phyloP scores from a whole-genome alignment of 176 grass and related monocot species.

The Neostapfia colusana region DNA sequence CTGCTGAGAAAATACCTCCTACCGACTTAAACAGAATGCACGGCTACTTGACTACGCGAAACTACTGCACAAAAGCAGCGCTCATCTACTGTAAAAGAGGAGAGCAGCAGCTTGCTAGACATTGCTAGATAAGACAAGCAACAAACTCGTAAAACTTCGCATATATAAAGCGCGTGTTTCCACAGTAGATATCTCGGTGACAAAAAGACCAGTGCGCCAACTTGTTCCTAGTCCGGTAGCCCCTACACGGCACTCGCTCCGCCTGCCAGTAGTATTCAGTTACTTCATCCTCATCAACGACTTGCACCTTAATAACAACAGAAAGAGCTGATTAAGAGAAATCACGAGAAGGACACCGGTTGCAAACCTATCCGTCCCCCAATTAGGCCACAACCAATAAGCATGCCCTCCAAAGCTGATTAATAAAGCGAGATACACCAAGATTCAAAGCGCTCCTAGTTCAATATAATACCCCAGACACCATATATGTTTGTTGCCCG shows the following conservation, averaged over 20 bases:
- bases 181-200: background rate
- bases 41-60: no score
- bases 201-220: background rate
- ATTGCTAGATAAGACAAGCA: background rate
- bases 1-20: background rate
- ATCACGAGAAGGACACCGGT: constrained; percentile 28
- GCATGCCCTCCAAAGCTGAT: constrained; percentile 22
- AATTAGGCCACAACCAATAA: constrained; percentile 36
- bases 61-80: background rate
- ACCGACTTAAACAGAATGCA: no score
- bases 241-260: background rate
- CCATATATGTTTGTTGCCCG: background rate
- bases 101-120: background rate
- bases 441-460: constrained; percentile 15
- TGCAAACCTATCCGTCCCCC: constrained; percentile 19
- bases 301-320: constrained; percentile 33
- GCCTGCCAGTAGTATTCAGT: constrained; percentile 16
- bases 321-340: background rate
- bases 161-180: constrained; percentile 10
- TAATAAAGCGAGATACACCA: constrained; percentile 44
- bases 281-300: constrained; percentile 30
- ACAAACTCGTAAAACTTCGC: constrained; percentile 8
- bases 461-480: background rate
- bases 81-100: constrained; percentile 7
- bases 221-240: background rate